Conservation (phyloP, 1,139 yeast genomes). For the Yamadazyma triangularis region DNA sequence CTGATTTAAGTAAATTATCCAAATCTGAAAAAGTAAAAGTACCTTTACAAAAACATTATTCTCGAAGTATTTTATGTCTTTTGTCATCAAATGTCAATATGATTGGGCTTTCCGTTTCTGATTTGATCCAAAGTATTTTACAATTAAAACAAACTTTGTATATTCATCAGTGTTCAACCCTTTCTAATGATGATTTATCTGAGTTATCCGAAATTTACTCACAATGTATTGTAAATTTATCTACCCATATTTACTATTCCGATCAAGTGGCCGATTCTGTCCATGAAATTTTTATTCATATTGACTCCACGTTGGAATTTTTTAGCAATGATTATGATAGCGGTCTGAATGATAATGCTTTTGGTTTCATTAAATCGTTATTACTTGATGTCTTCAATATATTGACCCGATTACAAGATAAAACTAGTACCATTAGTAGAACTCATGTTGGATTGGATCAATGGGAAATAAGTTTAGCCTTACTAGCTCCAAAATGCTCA, state of each 20-base stretch:
- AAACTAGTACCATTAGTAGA: conserved; percentile 30
- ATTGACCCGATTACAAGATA: conserved; percentile 25
- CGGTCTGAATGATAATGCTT: conserved; percentile 14
- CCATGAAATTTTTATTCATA: conserved; percentile 46
- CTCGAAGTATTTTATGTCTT: conserved; percentile 58
- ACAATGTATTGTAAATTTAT: conserved; percentile 55
- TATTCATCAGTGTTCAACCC: conserved; percentile 15
- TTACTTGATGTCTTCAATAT: conserved; percentile 31
- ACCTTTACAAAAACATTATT: conserved; percentile 42
- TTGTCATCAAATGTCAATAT: conserved; percentile 77
- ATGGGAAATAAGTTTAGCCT: conserved; percentile 39
- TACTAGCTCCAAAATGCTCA: conserved; percentile 24
- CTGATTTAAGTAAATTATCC: conserved; percentile 21
- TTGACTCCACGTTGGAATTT: conserved; percentile 29
- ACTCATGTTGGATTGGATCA: conserved; percentile 39
- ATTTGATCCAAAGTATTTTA: conserved; percentile 63
- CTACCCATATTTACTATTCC: conserved; percentile 70
- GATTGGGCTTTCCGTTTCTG: conserved; percentile 88
- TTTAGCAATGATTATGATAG: conserved; percentile 10
- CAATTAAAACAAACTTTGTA: conserved; percentile 51
- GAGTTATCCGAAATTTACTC: conserved; percentile 31
- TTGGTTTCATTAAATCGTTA: conserved; percentile 24
- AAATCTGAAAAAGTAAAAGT: conserved; percentile 19
- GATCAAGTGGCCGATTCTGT: conserved; percentile 77
- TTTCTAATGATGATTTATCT: conserved; percentile 17